Conservation (phyloP, 2,329 filamentous ascomycete genomes). For the Colletotrichum acutatum region DNA sequence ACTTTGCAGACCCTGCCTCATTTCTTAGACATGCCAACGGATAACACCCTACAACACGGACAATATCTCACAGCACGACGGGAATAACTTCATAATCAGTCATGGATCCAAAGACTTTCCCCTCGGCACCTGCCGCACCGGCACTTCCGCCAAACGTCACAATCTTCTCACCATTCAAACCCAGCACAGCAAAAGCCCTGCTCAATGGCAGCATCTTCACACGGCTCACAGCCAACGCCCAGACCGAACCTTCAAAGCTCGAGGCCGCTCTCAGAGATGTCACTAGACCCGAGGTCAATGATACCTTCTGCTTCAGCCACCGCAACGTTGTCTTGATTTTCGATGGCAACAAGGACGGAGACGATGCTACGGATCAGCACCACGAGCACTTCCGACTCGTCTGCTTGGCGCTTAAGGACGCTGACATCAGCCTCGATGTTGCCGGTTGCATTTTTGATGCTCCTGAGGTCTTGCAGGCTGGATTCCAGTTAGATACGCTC, state of each 20-base stretch:
- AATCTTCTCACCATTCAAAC: slow-evolving; percentile 36
- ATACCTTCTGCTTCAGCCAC: slow-evolving; percentile 37
- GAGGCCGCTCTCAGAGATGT: slow-evolving; percentile 16
- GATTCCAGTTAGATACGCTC: slow-evolving; percentile 39
- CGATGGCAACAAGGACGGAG: slow-evolving; percentile 27
- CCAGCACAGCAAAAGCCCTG: slow-evolving; percentile 26
- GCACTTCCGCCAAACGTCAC: slow-evolving; percentile 38
- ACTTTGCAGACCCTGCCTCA: background rate
- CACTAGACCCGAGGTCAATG: slow-evolving; percentile 4
- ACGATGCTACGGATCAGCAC: slow-evolving; percentile 32
- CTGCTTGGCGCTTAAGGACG: slow-evolving; percentile 38
- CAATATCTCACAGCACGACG: background rate
- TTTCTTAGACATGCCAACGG: background rate
- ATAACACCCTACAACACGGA: background rate
- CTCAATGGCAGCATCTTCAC: slow-evolving; percentile 36
- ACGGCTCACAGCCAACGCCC: slow-evolving; percentile 35
- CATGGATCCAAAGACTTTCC: background rate
- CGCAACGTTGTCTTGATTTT: slow-evolving; percentile 37
- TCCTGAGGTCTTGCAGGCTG: slow-evolving; percentile 32
- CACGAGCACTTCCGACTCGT: slow-evolving; percentile 40
- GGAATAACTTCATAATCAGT: background rate
- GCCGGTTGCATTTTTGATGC: slow-evolving; percentile 39
- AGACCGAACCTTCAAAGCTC: slow-evolving; percentile 33
- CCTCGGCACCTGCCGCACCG: background rate
- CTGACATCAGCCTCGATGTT: slow-evolving; percentile 38